Conservation (phyloP, 345 rosid genomes). For the Trapa bicornis region DNA sequence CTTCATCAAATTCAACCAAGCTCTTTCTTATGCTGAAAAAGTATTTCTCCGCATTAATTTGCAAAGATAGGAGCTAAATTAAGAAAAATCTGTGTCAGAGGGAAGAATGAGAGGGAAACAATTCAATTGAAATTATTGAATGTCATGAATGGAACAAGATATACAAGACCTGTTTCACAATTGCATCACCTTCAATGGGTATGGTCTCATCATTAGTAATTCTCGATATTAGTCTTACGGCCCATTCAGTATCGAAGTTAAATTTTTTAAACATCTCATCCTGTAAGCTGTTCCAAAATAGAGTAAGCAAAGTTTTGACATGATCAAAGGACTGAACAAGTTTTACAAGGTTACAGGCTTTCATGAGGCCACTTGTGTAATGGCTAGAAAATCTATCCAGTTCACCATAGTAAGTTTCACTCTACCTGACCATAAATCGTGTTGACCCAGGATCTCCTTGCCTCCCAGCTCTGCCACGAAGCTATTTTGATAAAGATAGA, state of each 20-base stretch:
- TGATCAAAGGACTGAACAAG: not conserved
- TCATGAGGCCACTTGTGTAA: not conserved
- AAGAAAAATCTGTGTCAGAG: not conserved
- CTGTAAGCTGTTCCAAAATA: conserved; percentile 53
- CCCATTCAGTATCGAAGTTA: conserved; percentile 90
- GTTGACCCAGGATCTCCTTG: conserved; percentile 99
- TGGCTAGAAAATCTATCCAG: not conserved
- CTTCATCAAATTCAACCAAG: conserved; percentile 96
- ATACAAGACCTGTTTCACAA: conserved; percentile 68
- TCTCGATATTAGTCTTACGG: conserved; percentile 72
- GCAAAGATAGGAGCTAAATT: conserved; percentile 64
- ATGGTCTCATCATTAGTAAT: conserved; percentile 70
- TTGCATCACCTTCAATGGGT: conserved; percentile 80
- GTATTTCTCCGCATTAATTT: conserved; percentile 88
- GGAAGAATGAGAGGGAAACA: not conserved
- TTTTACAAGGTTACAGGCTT: not conserved
- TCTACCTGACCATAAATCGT: conserved; percentile 90
- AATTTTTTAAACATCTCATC: conserved; percentile 98
- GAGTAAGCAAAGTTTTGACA: conserved; percentile 5
- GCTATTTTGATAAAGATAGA: conserved; percentile 27
- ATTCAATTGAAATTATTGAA: not conserved
- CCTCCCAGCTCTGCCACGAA: conserved; percentile 98
- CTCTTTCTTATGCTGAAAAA: conserved; percentile 82
- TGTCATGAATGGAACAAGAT: conserved; percentile 1
- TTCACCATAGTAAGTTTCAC: not conserved